Evolutionary conservation across 192 early-diverging fungal genomes (phyloP), one percentile per base, ranked within the genome.

Genomic region (Rhizophagus sp.): DNA sequence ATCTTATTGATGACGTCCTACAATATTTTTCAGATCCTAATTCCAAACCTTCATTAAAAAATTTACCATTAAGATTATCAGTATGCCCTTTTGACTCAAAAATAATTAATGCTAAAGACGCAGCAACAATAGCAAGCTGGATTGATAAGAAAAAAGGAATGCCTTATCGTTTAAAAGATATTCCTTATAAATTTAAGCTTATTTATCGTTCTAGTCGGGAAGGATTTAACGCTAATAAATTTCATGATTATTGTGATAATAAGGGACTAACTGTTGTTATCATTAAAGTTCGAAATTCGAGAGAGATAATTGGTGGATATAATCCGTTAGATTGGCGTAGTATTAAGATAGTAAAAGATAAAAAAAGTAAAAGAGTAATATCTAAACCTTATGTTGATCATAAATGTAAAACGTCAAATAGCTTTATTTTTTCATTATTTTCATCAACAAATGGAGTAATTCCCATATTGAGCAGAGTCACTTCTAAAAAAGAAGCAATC

Each of bases 401-500:
- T 30, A 33, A 25, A 30, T 17, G 64, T 12, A 27, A 66, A 10
- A 66, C 64, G 3, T 66, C 30, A 30, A 30, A 27, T 66, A 66
- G 64, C 11, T 66, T 66, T 25, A 33, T 66, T 4, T 66, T 66
- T 17, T 66, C 64, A 66, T 30, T 66, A 2, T 39, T 39, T 8
- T 39, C 39, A 39, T 39, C 0, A 39, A 66, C 64, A 13, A 66
- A 66, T 66, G n/a, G 64, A 30, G 64, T 8, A 30, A 66, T 25
- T 27, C 64, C 64, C 4, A 30, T 15, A 17, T 66, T 66, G 22
- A 66, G 64, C 30, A 66, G 25, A 17, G 24, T 30, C 12, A 15
- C 50, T 52, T 52, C 64, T 2, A 66, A 66, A 30, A 36, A 73
- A 24, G 34, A 44, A 73, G 71, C 71, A 24, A 73, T 73, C 22